Percentiles rank a stretch among this genome's conserved stretches.
Evolutionary conservation across 352 stramenopile species (phyloP).

Genomic region (Phytopythium delawarense): DNA sequence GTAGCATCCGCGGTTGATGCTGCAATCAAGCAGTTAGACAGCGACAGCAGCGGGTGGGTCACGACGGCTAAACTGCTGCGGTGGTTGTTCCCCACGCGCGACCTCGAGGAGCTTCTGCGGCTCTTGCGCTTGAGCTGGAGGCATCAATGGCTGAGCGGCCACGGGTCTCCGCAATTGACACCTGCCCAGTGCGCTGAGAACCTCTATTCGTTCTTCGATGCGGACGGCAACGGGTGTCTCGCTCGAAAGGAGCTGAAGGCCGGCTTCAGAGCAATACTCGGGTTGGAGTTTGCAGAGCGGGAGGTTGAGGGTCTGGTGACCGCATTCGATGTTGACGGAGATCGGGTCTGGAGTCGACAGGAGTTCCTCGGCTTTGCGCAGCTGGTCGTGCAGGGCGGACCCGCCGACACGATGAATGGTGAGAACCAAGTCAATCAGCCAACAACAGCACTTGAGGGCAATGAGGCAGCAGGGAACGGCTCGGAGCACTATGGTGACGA

Average conservation of each 20-base stretch:
- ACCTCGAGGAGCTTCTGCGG: constrained; percentile 55
- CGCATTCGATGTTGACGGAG: constrained; percentile 47
- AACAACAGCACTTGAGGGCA: background rate
- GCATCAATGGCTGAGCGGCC: constrained; percentile 4
- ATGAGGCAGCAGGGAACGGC: background rate
- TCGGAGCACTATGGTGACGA: background rate
- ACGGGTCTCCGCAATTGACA: background rate
- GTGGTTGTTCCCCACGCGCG: constrained; percentile 54
- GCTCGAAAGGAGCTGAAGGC: constrained; percentile 46
- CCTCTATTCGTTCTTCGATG: constrained; percentile 53
- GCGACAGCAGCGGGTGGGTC: constrained; percentile 61
- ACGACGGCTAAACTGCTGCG: constrained; percentile 44
- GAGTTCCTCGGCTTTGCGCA: constrained; percentile 47
- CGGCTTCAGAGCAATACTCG: constrained; percentile 35
- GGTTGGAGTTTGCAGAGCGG: constrained; percentile 28
- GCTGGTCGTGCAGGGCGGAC: background rate
- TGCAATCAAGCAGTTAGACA: constrained; percentile 37
- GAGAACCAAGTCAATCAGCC: background rate
- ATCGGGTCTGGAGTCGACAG: constrained; percentile 43
- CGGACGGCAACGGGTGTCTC: constrained; percentile 54
- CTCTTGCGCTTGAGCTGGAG: constrained; percentile 34
- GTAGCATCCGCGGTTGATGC: constrained; percentile 4
- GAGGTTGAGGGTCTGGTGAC: constrained; percentile 43
- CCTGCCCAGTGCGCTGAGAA: background rate
- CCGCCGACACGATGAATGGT: background rate